Base-by-base conservation (phyloP, 164 flowering plant genomes). In the Hamamelis virginiana region DNA sequence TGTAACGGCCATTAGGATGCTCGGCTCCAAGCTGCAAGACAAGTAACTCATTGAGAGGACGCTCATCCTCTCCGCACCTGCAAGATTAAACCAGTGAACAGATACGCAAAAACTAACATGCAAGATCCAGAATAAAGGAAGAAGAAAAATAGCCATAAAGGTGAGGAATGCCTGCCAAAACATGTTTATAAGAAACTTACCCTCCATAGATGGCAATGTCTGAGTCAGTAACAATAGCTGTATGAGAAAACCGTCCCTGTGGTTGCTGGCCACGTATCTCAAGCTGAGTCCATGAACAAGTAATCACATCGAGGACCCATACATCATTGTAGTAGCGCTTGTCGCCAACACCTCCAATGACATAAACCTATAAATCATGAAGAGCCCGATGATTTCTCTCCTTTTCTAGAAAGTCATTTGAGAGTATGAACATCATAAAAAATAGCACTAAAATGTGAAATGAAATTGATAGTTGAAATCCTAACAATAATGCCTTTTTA, bases 41-140 rank as follows among this genome's bases (percentile, higher is more conserved):
- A 52, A 94, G 80, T 59, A 92, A 75, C 73, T 94, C 97, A 68
- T 85, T 83, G 43, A 92, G 79, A 50, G 98, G 98, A 19, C 89
- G 94, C 73, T 94, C 98, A 65, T 94, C 97, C 80, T 92, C 97
- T 21, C 98, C 97, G 21, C 98, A 94, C 68, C 98, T 94, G 80
- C 67, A 69, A 45, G 14, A 59, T 23, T 12, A 69, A 61, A 51
- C 22, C 67, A 61, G 26, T 12, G 38, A 55, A 41, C 27, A 8
- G 55, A 52, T 9, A 22, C 43, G 10, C 1, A 41, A 16, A 16
- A 19, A 19, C n/a, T 19, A 26, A 46, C 26, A 23, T 52, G 8
- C 45, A 18, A 18, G 18, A n/a, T 1, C 18, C 55, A 51, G 6
- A 33, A 33, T 33, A 33, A 33, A 33, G 41, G 41, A 33, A 33